Evolutionary conservation across 805 yeast species (phyloP).

Genomic region (Yarrowia divulgata): DNA sequence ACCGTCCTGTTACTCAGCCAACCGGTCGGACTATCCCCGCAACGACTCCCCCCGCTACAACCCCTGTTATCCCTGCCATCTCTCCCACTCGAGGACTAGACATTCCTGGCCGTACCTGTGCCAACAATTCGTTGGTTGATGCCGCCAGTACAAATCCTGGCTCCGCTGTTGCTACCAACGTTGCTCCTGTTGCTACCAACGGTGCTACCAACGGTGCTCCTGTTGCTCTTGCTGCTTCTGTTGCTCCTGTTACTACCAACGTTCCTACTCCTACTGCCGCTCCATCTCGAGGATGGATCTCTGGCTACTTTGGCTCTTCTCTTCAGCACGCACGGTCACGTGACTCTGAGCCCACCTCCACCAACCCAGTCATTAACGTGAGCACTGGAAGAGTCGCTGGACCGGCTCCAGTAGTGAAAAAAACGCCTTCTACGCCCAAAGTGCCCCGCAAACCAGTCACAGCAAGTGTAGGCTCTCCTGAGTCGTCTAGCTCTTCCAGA

Average conservation of each 20-base stretch:
- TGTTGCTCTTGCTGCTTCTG: not conserved
- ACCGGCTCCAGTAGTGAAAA: not conserved
- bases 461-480: not conserved
- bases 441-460: not conserved
- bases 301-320: not conserved
- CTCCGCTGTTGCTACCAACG: too few species aligned
- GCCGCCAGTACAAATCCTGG: not conserved
- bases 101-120: too few species aligned
- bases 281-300: not conserved
- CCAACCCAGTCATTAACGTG: not conserved
- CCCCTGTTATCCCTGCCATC: too few species aligned
- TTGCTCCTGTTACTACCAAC: not conserved
- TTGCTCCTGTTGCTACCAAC: too few species aligned
- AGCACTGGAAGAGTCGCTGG: not conserved
- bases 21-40: too few species aligned
- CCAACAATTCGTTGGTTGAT: too few species aligned
- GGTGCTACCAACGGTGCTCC: too few species aligned
- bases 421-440: not conserved
- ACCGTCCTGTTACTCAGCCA: too few species aligned
- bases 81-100: too few species aligned
- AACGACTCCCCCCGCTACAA: not conserved
- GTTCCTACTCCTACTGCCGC: not conserved
- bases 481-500: not conserved
- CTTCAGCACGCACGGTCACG: too few species aligned
- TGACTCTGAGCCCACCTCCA: not conserved